Evolutionary conservation across 148 eudicot species (phyloP), one percentile per base, ranked within the genome.

Genomic region (Arbutus unedo): DNA sequence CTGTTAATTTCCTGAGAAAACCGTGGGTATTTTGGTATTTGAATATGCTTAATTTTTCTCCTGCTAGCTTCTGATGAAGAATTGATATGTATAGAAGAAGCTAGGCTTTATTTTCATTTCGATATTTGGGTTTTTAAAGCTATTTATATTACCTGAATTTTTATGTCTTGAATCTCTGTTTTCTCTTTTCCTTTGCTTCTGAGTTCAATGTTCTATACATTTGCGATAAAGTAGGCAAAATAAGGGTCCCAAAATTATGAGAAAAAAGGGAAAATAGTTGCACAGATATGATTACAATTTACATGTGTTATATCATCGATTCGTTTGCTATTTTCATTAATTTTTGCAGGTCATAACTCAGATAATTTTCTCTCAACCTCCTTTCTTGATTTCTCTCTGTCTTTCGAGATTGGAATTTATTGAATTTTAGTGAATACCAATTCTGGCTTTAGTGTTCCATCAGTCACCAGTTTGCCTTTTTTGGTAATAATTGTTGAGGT

Each of bases 11-110:
- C 59, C 3, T 60, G 94, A 89, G 93, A 80, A 93, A 94, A 93
- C 83, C 91, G 92, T 90, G 93, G 95, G 95, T 93, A 91, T 94
- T 91, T 89, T 93, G 98, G 98, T 89, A 81, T 6, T 86, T 59
- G 49, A 78, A 79, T 19, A 77, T 51, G 66, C 75, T 41, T 71
- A 0, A 53, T 66, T 67, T 57, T 48, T 4, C 74, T 43, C 55
- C 67, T 25, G 41, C 19, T 68, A 56, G 6, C 31, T 44, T 44
- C 14, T 25, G 75, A 78, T 57, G 74, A 78, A 72, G 79, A 78
- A 85, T 38, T 83, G 78, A 56, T 86, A 71, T 86, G 78, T 83
- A 86, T 76, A 85, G 53, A 62, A 79, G 53, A 62, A 79, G 53
- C 25, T 74, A 59, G 79, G 80, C 31, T 55, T 18, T 53, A 53